phyloP scores from a whole-genome alignment of 2,329 filamentous ascomycete genomes.

The Neofusicoccum sp. region DNA sequence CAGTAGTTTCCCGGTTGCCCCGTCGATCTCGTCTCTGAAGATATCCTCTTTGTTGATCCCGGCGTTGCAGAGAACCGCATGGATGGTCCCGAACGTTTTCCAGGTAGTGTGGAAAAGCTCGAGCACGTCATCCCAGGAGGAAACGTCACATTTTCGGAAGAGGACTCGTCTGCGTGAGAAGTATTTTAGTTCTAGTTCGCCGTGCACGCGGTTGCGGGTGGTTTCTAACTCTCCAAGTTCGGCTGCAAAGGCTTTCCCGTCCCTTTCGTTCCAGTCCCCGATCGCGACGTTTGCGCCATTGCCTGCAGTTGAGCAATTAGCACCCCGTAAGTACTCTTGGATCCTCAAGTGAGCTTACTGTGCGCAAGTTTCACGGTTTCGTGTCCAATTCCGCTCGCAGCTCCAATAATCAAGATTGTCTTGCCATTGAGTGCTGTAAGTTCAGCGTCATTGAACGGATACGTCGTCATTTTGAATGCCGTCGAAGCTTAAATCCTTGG shows the following conservation, averaged over 20 bases:
- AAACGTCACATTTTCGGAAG: slow-evolving; percentile 12
- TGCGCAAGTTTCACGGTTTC: slow-evolving; percentile 27
- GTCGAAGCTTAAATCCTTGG: too few relatives aligned
- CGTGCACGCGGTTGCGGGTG: too few relatives aligned
- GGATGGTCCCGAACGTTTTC: slow-evolving; percentile 17
- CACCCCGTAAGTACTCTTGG: not conserved
- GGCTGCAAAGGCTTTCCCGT: slow-evolving; percentile 24
- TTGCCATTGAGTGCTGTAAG: slow-evolving; percentile 23
- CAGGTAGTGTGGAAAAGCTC: slow-evolving; percentile 13
- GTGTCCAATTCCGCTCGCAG: slow-evolving; percentile 29
- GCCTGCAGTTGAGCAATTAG: slow-evolving; percentile 18
- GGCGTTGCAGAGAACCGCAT: slow-evolving; percentile 22
- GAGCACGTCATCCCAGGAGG: slow-evolving; percentile 8
- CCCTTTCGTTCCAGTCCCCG: slow-evolving; percentile 26
- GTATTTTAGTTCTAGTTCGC: not conserved
- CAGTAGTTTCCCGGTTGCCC: slow-evolving; percentile 20
- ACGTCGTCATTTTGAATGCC: not conserved
- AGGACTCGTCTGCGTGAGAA: not conserved
- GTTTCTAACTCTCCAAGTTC: slow-evolving; percentile 12
- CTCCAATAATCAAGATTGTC: slow-evolving; percentile 29
- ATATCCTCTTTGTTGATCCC: slow-evolving; percentile 23
- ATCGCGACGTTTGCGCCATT: slow-evolving; percentile 29
- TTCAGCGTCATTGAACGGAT: not conserved
- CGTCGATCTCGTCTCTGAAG: slow-evolving; percentile 22
- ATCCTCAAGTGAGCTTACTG: slow-evolving; percentile 18